Evolutionary conservation across 352 stramenopile species (phyloP).

Genomic region (Blastocystis sp.): DNA sequence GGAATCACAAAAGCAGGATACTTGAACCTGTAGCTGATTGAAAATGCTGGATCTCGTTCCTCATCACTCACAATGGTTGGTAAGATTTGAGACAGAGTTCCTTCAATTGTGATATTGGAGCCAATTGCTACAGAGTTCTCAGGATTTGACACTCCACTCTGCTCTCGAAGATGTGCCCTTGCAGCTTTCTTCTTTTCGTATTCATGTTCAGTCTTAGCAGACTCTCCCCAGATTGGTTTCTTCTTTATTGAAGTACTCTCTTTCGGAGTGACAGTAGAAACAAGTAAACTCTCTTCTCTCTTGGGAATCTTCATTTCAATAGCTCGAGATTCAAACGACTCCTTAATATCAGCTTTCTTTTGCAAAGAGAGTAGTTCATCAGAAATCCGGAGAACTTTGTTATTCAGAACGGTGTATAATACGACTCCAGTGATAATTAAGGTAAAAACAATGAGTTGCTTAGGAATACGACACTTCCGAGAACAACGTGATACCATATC

Average conservation of each 20-base stretch:
- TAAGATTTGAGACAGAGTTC: constrained; percentile 9
- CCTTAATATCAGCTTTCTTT: not conserved
- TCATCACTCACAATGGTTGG: not conserved
- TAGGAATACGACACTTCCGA: not conserved
- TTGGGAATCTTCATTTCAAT: not conserved
- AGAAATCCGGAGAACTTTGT: constrained; percentile 1
- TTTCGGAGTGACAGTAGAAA: not conserved
- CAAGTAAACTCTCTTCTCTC: not conserved
- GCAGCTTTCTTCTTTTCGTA: not conserved
- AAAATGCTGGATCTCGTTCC: not conserved
- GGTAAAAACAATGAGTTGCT: constrained; percentile 15
- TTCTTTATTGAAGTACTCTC: not conserved
- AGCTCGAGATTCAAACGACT: constrained; percentile 2
- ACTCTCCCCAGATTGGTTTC: not conserved
- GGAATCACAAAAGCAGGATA: constrained; percentile 28
- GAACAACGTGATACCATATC: not conserved
- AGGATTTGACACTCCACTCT: not conserved
- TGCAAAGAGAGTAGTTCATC: constrained; percentile 30
- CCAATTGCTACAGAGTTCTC: not conserved
- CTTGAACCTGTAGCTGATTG: not conserved
- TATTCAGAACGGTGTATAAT: constrained; percentile 10
- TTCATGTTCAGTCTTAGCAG: not conserved
- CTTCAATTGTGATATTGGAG: not conserved
- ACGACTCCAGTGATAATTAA: not conserved
- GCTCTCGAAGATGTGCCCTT: not conserved